Evolutionary conservation across 2,329 filamentous ascomycete genomes (phyloP).

Genomic region (Ceratocystis alfenasii): DNA sequence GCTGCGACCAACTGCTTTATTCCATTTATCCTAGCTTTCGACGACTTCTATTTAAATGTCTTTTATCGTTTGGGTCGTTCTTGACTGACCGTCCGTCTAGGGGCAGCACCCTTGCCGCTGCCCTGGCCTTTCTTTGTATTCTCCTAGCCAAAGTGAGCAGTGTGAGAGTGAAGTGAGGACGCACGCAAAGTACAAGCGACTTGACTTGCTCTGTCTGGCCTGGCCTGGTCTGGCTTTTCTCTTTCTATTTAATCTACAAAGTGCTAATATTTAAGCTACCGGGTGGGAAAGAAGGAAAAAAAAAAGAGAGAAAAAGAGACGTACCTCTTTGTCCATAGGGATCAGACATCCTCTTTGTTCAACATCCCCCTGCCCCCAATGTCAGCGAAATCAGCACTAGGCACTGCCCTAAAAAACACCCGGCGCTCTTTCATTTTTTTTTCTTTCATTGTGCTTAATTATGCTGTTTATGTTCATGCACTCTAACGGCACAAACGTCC

Average conservation of each 20-base stretch:
- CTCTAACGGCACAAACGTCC: not conserved
- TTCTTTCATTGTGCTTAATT: not conserved
- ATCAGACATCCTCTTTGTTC: constrained; percentile 4
- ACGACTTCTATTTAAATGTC: constrained; percentile 1
- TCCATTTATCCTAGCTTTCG: not conserved
- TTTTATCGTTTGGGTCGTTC: not conserved
- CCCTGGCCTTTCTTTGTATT: not conserved
- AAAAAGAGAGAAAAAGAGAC: not conserved
- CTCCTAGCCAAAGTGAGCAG: not conserved
- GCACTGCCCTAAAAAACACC: not conserved
- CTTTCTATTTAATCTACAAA: not conserved
- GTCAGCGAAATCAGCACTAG: no score
- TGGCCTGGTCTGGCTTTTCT: no score
- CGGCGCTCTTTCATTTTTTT: not conserved
- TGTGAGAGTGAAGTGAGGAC: no score
- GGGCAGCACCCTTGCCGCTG: not conserved
- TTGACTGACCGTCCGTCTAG: not conserved
- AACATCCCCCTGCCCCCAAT: not conserved
- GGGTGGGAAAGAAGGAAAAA: not conserved
- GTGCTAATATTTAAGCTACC: not conserved
- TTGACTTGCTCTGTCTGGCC: no score
- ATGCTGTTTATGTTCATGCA: not conserved
- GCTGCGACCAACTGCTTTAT: not conserved
- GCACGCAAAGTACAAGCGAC: no score
- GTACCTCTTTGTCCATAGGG: not conserved